Base-by-base conservation (phyloP, 768 basidiomycete species). In the Pleurotus salmoneostramineus region DNA sequence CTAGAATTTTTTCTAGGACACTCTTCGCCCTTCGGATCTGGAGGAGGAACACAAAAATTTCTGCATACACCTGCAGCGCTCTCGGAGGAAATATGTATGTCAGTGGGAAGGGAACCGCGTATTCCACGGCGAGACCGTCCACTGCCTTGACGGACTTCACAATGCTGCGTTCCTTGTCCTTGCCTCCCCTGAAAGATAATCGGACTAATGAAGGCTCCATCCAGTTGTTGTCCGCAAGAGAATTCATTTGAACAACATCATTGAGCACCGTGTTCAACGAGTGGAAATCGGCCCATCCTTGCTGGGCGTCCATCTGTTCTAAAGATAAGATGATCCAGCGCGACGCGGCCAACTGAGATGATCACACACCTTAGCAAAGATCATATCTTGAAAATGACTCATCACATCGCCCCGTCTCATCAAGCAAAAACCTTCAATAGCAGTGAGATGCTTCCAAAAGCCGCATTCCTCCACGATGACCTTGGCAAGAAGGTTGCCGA, bases 401-500 rank as follows among this genome's bases (percentile, higher is more conserved):
- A 93, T 84, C 2, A 81, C 77, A 63, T 94, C 91, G n/a, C 91
- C 90, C 58, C 78, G 76, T 42, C 84, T 77, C 88, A 91, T 93
- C 59, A 94, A 69, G 61, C 80, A 92, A 2, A 93, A 57, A 63
- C 85, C 83, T 62, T 93, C 86, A 14, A 91, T 77, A 0, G 84
- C 78, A 7, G 68, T 65, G 17, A 93, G 69, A 69, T 93, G 90
- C 31, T 69, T 71, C 75, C 81, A 81, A 54, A 91, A 62, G 12
- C 77, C 78, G 64, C 91, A 92, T 37, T 91, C 87, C 4, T 85
- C 83, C 1, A 82, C 74, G 10, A 91, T 68, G 21, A 88, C 77
- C n/a, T 71, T 77, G 1, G 81, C 80, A 10, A 93, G 71, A 17
- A 74, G 70, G 14, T 73, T 68, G 14, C 84, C 83, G 5, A 82